Base-by-base conservation (phyloP, 352 stramenopile genomes). In the Phytophthora idaei region DNA sequence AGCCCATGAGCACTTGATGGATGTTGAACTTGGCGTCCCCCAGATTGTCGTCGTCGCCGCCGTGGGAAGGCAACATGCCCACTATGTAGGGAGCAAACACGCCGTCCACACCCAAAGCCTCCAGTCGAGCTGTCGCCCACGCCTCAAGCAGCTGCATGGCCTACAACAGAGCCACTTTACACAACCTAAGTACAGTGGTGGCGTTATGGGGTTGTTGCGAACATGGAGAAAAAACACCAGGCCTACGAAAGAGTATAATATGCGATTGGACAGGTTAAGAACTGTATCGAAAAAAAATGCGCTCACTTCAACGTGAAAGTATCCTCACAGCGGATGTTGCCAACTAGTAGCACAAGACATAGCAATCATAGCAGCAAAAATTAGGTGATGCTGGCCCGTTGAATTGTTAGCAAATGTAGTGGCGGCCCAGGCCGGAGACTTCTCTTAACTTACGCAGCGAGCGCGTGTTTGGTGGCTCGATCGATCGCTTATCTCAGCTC, bases 31-130 rank as follows among this genome's bases (percentile, higher is more conserved):
- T 85, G 57, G 85, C 76, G 49, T 85, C 78, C 44, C 89, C 81
- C 9, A 81, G 60, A 63, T 88, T 78, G 32, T 84, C 74, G 37
- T 74, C 68, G 31, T 74, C 67, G n/a, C 65, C 59, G 21, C 72
- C 64, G 47, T 71, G 57, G 2, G 61, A 67, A 32, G 66, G 66
- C 44, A 94, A 58, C 84, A 95, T 95, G 21, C 78, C 83, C 36
- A 94, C 81, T 21, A 95, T 80, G 64, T 94, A 95, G 17, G 84
- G 87, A 17, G 87, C 87, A 59, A 95, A 95, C 42, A 93, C 86
- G 44, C 82, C 78, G 69, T 95, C 87, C 4, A 95, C 87, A 32
- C 85, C 84, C 42, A 95, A 74, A 39, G 63, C 77, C 57, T 90
- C 81, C 39, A 95, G 73, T 46, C 74, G 82, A 69, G 76, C 60